Evolutionary conservation across 2,329 filamentous ascomycete species (phyloP).

Genomic region (Neopestalotiopsis rosae): DNA sequence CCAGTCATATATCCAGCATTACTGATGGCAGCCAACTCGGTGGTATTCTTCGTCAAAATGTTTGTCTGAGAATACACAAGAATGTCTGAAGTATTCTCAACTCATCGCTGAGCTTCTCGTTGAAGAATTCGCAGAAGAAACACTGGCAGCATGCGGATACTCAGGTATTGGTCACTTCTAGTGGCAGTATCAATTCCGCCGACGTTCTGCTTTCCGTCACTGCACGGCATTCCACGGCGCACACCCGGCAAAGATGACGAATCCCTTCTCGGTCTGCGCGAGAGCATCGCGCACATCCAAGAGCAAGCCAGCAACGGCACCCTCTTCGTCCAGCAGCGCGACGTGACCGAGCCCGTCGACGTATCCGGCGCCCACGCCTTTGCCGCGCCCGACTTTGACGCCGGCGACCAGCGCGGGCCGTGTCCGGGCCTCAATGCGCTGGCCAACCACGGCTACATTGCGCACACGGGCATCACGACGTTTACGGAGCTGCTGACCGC

Average conservation of each 20-base stretch:
- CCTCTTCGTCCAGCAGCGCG: not conserved
- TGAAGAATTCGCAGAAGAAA: not conserved
- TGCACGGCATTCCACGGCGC: too few species aligned
- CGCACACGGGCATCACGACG: slow-evolving; percentile 15
- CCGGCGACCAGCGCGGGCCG: slow-evolving; percentile 32
- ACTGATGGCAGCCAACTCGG: not conserved
- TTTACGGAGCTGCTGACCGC: slow-evolving; percentile 19
- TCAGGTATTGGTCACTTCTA: not conserved
- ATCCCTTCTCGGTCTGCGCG: not conserved
- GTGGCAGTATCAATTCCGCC: not conserved
- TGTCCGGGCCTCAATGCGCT: slow-evolving; percentile 21
- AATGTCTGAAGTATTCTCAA: too few species aligned
- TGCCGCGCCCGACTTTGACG: slow-evolving; percentile 18
- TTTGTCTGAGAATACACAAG: too few species aligned
- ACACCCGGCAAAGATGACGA: not conserved
- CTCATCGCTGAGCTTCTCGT: not conserved
- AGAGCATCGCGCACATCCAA: not conserved
- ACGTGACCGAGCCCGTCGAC: not conserved
- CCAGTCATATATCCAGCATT: not conserved
- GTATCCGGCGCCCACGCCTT: slow-evolving; percentile 1
- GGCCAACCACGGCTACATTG: slow-evolving; percentile 20
- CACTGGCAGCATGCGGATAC: not conserved
- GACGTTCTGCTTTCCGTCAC: not conserved
- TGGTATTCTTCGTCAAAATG: not conserved
- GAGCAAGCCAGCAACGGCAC: not conserved